Evolutionary conservation across 2,329 filamentous ascomycete species (phyloP).

Genomic region (Colletotrichum musae): DNA sequence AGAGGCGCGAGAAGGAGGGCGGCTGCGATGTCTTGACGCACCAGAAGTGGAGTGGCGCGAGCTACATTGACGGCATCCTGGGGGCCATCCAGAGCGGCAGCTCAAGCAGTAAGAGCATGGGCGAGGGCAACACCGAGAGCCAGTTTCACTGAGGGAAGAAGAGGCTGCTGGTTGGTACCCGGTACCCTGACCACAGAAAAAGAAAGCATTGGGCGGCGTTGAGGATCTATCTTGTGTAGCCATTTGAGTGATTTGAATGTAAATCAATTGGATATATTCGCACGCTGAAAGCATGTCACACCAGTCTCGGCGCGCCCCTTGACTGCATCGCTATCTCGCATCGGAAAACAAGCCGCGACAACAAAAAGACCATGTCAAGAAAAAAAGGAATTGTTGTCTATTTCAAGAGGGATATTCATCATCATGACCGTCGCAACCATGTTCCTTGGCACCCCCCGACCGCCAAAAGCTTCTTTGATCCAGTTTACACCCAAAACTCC

Average conservation of each 20-base stretch:
- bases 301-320: background rate
- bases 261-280: constrained; percentile 17
- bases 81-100: constrained; percentile 93
- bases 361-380: background rate
- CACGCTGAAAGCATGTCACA: background rate
- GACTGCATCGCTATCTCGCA: background rate
- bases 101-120: constrained; percentile 92
- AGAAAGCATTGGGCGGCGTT: constrained; percentile 39
- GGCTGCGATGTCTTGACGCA: constrained; percentile 95
- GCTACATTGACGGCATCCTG: constrained; percentile 88
- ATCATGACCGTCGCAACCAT: constrained; percentile 27
- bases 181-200: background rate
- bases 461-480: constrained; percentile 8
- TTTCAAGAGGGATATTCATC: constrained; percentile 25
- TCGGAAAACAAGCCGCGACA: background rate
- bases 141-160: constrained; percentile 63
- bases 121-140: constrained; percentile 90
- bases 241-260: background rate
- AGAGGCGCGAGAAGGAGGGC: constrained; percentile 89
- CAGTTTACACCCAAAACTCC: constrained; percentile 34
- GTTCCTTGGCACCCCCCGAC: background rate
- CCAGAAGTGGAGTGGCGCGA: constrained; percentile 84
- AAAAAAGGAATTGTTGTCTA: constrained; percentile 24
- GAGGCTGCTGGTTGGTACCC: too few species aligned
- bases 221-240: constrained; percentile 19